Evolutionary conservation across 352 stramenopile genomes (phyloP).

Genomic region (Globisporangium parvum): DNA sequence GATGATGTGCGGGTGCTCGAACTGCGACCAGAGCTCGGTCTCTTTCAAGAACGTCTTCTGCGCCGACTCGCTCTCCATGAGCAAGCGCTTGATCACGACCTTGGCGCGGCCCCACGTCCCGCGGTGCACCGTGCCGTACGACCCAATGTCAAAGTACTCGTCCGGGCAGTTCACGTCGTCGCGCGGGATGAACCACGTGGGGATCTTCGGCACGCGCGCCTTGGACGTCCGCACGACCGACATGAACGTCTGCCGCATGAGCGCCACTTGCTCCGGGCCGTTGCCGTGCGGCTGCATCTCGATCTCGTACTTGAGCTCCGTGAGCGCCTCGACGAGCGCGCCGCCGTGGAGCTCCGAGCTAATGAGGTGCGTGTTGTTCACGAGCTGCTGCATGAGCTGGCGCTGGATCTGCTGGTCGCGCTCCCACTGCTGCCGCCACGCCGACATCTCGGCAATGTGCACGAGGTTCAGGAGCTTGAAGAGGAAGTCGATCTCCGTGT

Average conservation of each 20-base stretch:
- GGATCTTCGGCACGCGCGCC: slow-evolving; percentile 10
- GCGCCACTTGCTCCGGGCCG: slow-evolving; percentile 4
- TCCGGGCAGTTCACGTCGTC: slow-evolving; percentile 12
- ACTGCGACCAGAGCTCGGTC: slow-evolving; percentile 23
- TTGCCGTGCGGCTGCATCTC: slow-evolving; percentile 8
- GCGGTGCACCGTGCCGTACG: slow-evolving; percentile 15
- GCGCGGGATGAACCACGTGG: slow-evolving; percentile 18
- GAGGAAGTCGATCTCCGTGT: slow-evolving; percentile 18
- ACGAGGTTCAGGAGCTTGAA: slow-evolving; percentile 18
- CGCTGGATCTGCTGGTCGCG: slow-evolving; percentile 12
- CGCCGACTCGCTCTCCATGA: background rate
- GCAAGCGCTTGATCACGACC: slow-evolving; percentile 34
- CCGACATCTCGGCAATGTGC: slow-evolving; percentile 18
- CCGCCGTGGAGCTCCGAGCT: slow-evolving; percentile 4
- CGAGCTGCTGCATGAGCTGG: slow-evolving; percentile 10
- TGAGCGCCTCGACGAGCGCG: slow-evolving; percentile 18
- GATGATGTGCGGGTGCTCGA: slow-evolving; percentile 27
- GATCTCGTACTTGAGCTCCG: slow-evolving; percentile 21
- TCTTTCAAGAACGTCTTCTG: slow-evolving; percentile 21
- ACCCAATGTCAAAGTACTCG: slow-evolving; percentile 9
- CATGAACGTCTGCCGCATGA: slow-evolving; percentile 16
- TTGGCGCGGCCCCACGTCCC: slow-evolving; percentile 17
- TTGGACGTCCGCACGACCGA: slow-evolving; percentile 10
- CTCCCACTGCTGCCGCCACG: slow-evolving; percentile 13
- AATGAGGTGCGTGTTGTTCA: slow-evolving; percentile 14